A percentile compares a stretch with the other conserved stretches of the same genome.
Evolutionary conservation across 2,329 filamentous ascomycete genomes (phyloP).

Genomic region (Lachnellula arida): DNA sequence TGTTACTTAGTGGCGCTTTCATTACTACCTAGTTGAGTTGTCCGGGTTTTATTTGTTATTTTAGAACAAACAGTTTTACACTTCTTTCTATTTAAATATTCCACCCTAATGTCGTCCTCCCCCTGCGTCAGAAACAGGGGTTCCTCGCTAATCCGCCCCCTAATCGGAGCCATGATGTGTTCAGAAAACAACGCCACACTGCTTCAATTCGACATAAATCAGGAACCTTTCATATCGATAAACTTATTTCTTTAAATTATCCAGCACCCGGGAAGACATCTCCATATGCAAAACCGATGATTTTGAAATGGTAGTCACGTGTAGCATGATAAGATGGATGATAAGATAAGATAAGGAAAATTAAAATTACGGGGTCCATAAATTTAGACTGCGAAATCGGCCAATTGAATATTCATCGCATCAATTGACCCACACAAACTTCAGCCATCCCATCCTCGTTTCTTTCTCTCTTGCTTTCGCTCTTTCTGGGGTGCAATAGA

Average conservation of each 20-base stretch:
- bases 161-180: too few species aligned
- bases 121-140: background rate
- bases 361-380: background rate
- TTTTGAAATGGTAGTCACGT: background rate
- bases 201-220: too few species aligned
- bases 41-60: too few species aligned
- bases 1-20: too few species aligned
- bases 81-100: too few species aligned
- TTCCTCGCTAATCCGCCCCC: background rate
- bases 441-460: background rate
- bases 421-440: constrained; percentile 11
- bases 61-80: too few species aligned
- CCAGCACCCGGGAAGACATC: too few species aligned
- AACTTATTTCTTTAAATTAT: too few species aligned
- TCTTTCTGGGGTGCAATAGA: background rate
- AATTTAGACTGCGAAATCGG: constrained; percentile 9
- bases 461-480: background rate
- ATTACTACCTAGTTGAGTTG: too few species aligned
- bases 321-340: background rate
- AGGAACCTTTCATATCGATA: too few species aligned
- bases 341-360: background rate
- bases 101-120: background rate
- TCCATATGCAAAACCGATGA: too few species aligned
- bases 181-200: too few species aligned
- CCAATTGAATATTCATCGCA: constrained; percentile 4